These are phyloP conservation scores for Diaporthe vaccinii DNA, from an alignment of 2,329 filamentous ascomycete genomes.

Conservation along the genomic window DNA sequence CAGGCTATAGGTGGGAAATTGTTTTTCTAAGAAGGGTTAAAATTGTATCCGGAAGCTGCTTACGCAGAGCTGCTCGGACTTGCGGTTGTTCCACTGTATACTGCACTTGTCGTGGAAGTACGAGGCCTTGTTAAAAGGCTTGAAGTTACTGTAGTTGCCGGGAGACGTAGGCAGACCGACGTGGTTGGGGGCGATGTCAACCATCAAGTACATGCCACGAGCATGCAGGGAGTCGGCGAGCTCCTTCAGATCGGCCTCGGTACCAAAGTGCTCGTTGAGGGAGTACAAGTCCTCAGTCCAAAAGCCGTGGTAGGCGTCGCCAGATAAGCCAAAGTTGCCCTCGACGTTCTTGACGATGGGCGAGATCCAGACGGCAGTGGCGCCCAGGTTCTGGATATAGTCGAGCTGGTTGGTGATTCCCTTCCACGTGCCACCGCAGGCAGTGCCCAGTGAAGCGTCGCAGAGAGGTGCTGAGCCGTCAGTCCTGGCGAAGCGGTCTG, in stretches of 20 bases:
- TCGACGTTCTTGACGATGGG: conserved; percentile 58
- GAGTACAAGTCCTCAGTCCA: conserved; percentile 64
- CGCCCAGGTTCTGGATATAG: conserved; percentile 61
- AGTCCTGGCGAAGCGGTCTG: conserved; percentile 56
- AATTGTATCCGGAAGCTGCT: too few relatives aligned
- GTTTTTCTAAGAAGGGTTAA: too few relatives aligned
- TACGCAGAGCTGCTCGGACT: conserved; percentile 35
- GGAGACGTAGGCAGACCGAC: conserved; percentile 50
- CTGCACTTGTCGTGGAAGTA: conserved; percentile 43
- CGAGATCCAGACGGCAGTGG: conserved; percentile 60
- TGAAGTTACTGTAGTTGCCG: conserved; percentile 44
- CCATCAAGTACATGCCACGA: conserved; percentile 73
- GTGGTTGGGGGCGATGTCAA: conserved; percentile 71
- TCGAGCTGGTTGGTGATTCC: conserved; percentile 62
- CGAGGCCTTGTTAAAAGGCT: conserved; percentile 47
- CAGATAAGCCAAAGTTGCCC: conserved; percentile 44
- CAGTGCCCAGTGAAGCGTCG: conserved; percentile 49
- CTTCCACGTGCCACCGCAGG: conserved; percentile 63
- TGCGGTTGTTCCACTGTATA: conserved; percentile 32
- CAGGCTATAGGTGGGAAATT: too few relatives aligned
- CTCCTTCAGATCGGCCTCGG: conserved; percentile 61
- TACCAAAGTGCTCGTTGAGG: conserved; percentile 65
- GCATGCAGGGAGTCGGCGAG: conserved; percentile 64
- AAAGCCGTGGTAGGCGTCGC: conserved; percentile 61
- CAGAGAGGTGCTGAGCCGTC: conserved; percentile 52